These are phyloP conservation scores for Verticillium nonalfalfae DNA, from an alignment of 2,329 filamentous ascomycete genomes.

Conservation along the genomic window DNA sequence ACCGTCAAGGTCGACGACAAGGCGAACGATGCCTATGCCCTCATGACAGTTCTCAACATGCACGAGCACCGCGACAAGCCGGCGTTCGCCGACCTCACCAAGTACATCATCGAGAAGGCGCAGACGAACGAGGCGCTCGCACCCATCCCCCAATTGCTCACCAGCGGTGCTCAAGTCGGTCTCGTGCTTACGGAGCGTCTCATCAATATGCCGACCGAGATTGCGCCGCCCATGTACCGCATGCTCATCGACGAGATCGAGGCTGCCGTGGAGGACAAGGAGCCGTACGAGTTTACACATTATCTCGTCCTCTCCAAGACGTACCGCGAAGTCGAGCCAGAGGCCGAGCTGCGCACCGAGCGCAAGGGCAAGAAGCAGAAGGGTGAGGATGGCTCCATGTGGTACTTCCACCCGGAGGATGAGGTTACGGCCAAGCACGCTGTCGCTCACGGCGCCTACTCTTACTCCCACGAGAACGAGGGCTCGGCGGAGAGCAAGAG, in stretches of 20 bases:
- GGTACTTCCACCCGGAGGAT: constrained; percentile 95
- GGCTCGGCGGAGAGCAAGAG: constrained; percentile 84
- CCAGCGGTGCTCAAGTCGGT: constrained; percentile 57
- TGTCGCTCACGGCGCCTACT: constrained; percentile 60
- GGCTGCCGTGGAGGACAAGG: constrained; percentile 81
- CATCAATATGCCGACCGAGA: constrained; percentile 94
- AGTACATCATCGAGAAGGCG: constrained; percentile 61
- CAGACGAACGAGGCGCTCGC: constrained; percentile 48
- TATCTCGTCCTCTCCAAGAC: constrained; percentile 88
- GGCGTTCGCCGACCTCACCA: constrained; percentile 61
- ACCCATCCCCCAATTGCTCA: constrained; percentile 49
- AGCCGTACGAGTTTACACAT: constrained; percentile 89
- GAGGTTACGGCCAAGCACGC: constrained; percentile 79
- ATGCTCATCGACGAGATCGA: constrained; percentile 91
- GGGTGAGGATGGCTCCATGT: constrained; percentile 53
- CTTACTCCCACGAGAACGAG: constrained; percentile 77
- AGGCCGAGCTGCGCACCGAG: constrained; percentile 62
- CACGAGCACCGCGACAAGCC: constrained; percentile 71
- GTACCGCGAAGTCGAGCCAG: constrained; percentile 84
- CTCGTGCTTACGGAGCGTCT: constrained; percentile 87
- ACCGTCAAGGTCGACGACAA: constrained; percentile 97
- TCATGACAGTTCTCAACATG: constrained; percentile 82
- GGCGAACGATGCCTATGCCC: constrained; percentile 85
- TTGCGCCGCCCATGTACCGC: constrained; percentile 87
- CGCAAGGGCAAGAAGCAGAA: constrained; percentile 63